Evolutionary conservation across 179 eudicot genomes (phyloP), one percentile per base, ranked within the genome.

Genomic region (Silene coronaria): DNA sequence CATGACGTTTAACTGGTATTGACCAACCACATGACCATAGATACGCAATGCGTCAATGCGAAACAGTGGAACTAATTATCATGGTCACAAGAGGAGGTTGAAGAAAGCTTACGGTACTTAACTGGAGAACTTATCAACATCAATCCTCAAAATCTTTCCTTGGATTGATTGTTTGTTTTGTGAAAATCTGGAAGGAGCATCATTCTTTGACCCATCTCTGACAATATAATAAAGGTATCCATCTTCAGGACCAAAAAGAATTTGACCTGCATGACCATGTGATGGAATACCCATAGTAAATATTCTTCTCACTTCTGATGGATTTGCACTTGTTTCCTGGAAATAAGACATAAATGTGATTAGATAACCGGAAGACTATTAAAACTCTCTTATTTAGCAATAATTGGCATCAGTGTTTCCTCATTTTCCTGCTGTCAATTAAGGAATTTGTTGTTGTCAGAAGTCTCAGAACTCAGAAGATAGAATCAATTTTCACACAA

Each of bases 291-390:
- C 80, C 72, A 65, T 64, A 23, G 80, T 78, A 51, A 78, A 66
- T 78, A 78, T 78, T 70, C 80, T 78, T 78, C 80, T 72, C 45
- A 59, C 80, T 73, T 78, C 80, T 34, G 32, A 48, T n/a, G 76
- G 76, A 42, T 36, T 71, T 51, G 76, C 76, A 46, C 21, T 38
- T 51, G 59, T 74, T 61, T n/a, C 72, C 80, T 72, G 76, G 9
- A 53, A 21, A 22, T 22, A 24, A 38, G 21, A 75, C 19, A n/a
- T n/a, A n/a, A n/a, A n/a, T n/a, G n/a, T 23, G 22, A 59, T 59
- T 51, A 51, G 19, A 19, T 2, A 51, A 59, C 63, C 6, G 63
- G 27, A 59, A 59, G 27, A 22, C 22, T 19, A 60, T 60, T 23
- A 3, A 60, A 60, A 21, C 24, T 8, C 28, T 14, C 57, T 51